phyloP scores from a whole-genome alignment of 1,284 basidiomycete genomes.

The Ustilago cynodontis region DNA sequence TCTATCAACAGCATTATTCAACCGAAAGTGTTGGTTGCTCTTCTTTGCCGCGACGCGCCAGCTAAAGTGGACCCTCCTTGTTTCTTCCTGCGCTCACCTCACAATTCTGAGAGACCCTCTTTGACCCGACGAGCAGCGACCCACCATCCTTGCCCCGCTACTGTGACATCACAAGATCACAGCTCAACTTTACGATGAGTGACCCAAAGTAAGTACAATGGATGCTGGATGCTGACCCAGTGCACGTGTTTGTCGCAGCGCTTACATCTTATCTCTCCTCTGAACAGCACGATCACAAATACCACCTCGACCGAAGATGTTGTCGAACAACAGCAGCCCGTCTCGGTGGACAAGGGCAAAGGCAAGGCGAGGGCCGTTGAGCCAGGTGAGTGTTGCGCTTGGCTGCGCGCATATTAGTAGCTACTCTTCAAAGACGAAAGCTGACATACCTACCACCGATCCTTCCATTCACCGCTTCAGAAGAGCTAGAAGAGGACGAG shows the following conservation, averaged over 20 bases:
- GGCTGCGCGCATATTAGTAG: too few species aligned
- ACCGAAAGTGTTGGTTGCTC: slow-evolving; percentile 13
- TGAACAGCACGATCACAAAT: slow-evolving; percentile 14
- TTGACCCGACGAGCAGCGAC: not conserved
- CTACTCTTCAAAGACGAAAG: not conserved
- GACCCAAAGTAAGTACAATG: not conserved
- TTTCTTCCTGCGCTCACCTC: not conserved
- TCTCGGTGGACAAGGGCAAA: slow-evolving; percentile 47
- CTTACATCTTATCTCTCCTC: not conserved
- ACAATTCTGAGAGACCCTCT: not conserved
- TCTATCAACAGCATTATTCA: not conserved
- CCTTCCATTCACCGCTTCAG: not conserved
- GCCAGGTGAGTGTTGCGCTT: slow-evolving; percentile 27
- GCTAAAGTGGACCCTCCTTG: not conserved
- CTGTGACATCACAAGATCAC: not conserved
- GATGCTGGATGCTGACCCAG: too few species aligned
- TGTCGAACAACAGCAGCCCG: slow-evolving; percentile 17
- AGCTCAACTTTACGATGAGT: not conserved
- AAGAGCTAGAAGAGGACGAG: slow-evolving; percentile 13
- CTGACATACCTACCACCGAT: not conserved
- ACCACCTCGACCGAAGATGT: slow-evolving; percentile 6
- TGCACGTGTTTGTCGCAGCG: not conserved
- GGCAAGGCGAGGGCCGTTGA: slow-evolving; percentile 51
- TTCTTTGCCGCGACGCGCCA: too few species aligned
- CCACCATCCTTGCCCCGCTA: not conserved